Base-by-base conservation (phyloP, 108 stramenopile genomes). In the Skeletonema potamos region DNA sequence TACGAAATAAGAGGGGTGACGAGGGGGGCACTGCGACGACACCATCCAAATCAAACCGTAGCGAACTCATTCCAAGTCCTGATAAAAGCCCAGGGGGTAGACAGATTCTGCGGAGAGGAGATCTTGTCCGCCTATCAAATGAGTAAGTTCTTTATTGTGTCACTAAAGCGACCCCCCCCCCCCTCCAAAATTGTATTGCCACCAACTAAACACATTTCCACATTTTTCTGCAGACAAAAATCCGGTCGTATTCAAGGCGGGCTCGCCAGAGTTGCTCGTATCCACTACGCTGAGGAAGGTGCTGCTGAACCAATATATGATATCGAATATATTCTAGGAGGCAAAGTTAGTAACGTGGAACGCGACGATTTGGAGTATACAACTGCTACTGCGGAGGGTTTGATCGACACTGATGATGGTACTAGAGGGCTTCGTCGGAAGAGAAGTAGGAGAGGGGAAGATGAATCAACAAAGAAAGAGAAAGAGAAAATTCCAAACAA, bases 321-420 rank as follows among this genome's bases (percentile, higher is more conserved):
- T 41, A 76, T 76, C 24, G 74, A 76, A 68, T 76, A 76, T 33
- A 67, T 76, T 30, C 54, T 76, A 4, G 74, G 74, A 17, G 90
- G 90, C n/a, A 84, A 84, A 41, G 34, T 87, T 13, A 60, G 48
- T 41, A 74, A 74, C 6, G 57, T 86, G 18, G 36, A 33, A 3
- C 63, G 90, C 60, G 36, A 24, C 26, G 82, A 85, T 5, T 62
- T 91, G 62, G 46, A 71, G 4, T 81, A 88, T 65, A 88, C 89
- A 10, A 88, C 90, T 20, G 89, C 87, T 10, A 57, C 33, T 29
- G 77, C 74, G 22, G 87, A 88, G 58, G 90, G 89, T 39, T 74
- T 90, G 81, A 74, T 66, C 4, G 86, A 76, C 13, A 81, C 84
- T 44, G 18, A 29, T 62, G 61, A 70, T 44, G 36, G 48, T 46